Evolutionary conservation across 192 early-diverging fungal species (phyloP), one percentile per base, ranked within the genome.

Genomic region (Backusella tuberculispora): DNA sequence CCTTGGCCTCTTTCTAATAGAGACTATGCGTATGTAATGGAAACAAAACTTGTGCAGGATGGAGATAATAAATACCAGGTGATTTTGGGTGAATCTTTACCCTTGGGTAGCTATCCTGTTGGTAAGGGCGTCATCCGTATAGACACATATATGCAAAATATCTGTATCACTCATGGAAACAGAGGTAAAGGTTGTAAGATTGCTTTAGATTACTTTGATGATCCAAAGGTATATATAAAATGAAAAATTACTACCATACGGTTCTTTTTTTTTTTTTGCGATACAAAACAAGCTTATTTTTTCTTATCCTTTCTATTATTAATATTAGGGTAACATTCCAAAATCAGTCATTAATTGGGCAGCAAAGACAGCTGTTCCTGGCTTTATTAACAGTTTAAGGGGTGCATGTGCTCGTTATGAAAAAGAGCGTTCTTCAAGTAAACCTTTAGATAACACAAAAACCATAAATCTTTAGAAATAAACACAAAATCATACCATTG

Each of bases 151-250:
- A 78, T 82, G n/a, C 85, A 87, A 67, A 78, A 79, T 50, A 80
- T 87, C 14, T 82, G 81, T 56, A 81, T 87, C 74, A 74, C 85
- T 6, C 74, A 10, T 56, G 50, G 73, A 14, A 76, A 83, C 29
- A 76, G 78, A 26, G 78, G 67, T 48, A 76, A 78, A 21, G 86
- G 86, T 24, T 82, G 84, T 63, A 69, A 76, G 24, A 83, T 87
- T 12, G 73, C 76, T 53, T 75, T 87, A 67, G 81, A 81, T 63
- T 87, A 85, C 53, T 85, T 84, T 78, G 86, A 87, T 68, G 81
- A 87, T 53, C 86, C 86, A 63, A 81, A 85, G 84, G 84, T 2
- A 2, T 34, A 34, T 34, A 34, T 85, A 83, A 79, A 38, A 60
- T 60, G 53, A 60, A 60, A 60, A 60, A 60, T 60, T 60, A 24